A percentile compares a stretch with the other conserved stretches of the same genome.
Conservation (phyloP, 352 stramenopile genomes). For the Phytopythium litorale region DNA sequence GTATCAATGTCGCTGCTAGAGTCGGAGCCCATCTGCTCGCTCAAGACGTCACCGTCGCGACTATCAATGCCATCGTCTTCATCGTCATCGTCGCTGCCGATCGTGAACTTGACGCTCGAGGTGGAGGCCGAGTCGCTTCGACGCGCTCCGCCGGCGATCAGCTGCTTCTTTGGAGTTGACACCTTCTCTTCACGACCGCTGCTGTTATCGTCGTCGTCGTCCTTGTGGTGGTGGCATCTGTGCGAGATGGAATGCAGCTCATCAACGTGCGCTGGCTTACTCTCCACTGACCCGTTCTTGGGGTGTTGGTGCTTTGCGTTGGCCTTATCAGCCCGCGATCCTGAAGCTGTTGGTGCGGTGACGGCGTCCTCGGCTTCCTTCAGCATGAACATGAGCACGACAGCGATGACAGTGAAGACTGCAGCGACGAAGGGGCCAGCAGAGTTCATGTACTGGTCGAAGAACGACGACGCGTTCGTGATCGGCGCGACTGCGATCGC, state of each 20-base stretch:
- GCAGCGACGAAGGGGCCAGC: slow-evolving; percentile 40
- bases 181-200: background rate
- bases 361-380: slow-evolving; percentile 34
- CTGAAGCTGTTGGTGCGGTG: background rate
- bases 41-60: background rate
- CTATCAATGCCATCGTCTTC: background rate
- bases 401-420: slow-evolving; percentile 45
- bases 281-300: background rate
- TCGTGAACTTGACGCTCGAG: background rate
- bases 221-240: background rate
- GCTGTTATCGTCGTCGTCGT: background rate
- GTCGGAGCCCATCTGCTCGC: slow-evolving; percentile 1
- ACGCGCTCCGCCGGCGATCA: background rate
- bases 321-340: background rate
- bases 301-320: background rate
- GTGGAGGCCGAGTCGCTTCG: background rate
- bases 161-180: background rate
- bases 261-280: background rate
- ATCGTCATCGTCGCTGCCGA: slow-evolving; percentile 7
- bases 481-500: slow-evolving; percentile 35
- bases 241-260: background rate
- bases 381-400: slow-evolving; percentile 51
- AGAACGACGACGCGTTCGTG: slow-evolving; percentile 18
- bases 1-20: background rate
- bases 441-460: slow-evolving; percentile 52